Conservation (phyloP, 2,329 filamentous ascomycete species). For the Periconia sp. region DNA sequence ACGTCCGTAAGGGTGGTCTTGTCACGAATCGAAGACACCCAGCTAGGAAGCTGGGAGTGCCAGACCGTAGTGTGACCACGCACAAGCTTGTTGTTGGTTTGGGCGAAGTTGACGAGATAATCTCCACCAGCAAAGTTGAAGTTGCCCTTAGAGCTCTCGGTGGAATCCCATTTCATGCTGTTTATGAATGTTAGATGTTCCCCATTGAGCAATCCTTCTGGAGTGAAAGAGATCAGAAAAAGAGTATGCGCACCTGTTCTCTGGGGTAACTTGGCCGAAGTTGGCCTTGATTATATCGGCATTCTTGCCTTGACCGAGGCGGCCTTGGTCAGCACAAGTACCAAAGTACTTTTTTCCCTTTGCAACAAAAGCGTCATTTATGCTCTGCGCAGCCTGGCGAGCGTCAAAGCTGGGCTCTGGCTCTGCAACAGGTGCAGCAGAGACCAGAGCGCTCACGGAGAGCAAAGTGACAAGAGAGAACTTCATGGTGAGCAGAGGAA, state of each 20-base stretch:
- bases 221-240: background rate
- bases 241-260: slow-evolving; percentile 53
- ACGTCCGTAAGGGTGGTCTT: slow-evolving; percentile 57
- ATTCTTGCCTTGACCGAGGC: slow-evolving; percentile 54
- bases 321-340: slow-evolving; percentile 58
- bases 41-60: slow-evolving; percentile 57
- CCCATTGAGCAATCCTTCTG: background rate
- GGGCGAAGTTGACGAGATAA: slow-evolving; percentile 58
- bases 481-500: slow-evolving; percentile 28
- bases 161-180: slow-evolving; percentile 69
- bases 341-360: slow-evolving; percentile 70
- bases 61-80: slow-evolving; percentile 69
- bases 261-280: slow-evolving; percentile 67
- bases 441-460: slow-evolving; percentile 28
- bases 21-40: slow-evolving; percentile 61
- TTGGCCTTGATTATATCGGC: slow-evolving; percentile 62
- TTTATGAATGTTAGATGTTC: background rate
- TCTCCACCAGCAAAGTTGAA: slow-evolving; percentile 60
- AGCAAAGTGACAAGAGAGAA: slow-evolving; percentile 30
- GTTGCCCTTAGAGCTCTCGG: slow-evolving; percentile 47
- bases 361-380: slow-evolving; percentile 60
- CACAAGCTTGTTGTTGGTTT: slow-evolving; percentile 61
- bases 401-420: slow-evolving; percentile 28
- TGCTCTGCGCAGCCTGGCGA: slow-evolving; percentile 47
- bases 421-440: slow-evolving; percentile 33